A percentile compares a stretch with the other conserved stretches of the same genome.
Evolutionary conservation across 768 basidiomycete species (phyloP).

Genomic region (Pleurotus ostreatus): DNA sequence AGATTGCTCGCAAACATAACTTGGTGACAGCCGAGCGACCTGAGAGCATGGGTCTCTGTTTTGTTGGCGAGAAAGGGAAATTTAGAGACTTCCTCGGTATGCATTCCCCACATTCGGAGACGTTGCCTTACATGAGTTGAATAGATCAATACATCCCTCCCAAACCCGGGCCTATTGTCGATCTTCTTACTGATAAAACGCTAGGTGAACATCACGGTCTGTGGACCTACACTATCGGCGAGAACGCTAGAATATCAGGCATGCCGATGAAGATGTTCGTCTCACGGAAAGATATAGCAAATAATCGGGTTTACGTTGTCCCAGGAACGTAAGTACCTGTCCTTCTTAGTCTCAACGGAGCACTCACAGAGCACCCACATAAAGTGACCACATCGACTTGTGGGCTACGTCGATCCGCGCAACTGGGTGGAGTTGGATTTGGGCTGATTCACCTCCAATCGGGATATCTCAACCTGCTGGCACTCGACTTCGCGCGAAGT

Average conservation of each 20-base stretch:
- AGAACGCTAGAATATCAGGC: conserved; percentile 67
- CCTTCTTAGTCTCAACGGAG: not conserved
- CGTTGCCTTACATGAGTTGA: not conserved
- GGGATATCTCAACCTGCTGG: conserved; percentile 39
- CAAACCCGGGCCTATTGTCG: conserved; percentile 65
- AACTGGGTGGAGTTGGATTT: conserved; percentile 72
- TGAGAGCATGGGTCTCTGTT: conserved; percentile 95
- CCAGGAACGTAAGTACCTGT: conserved; percentile 55
- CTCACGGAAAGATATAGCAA: conserved; percentile 56
- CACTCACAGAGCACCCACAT: too few relatives aligned
- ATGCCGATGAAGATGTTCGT: conserved; percentile 66
- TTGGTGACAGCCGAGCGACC: conserved; percentile 71
- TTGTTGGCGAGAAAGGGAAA: conserved; percentile 75
- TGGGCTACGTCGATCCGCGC: conserved; percentile 36
- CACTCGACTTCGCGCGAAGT: conserved; percentile 48
- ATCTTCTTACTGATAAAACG: conserved; percentile 46
- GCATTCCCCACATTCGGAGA: conserved; percentile 13
- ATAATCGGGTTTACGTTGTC: conserved; percentile 74
- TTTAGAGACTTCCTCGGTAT: conserved; percentile 74
- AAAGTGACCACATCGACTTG: conserved; percentile 60
- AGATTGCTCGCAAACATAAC: conserved; percentile 55
- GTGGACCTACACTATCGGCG: conserved; percentile 85
- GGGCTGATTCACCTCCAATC: conserved; percentile 53
- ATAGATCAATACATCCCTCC: conserved; percentile 75
- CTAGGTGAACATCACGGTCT: conserved; percentile 68